Base-by-base conservation (phyloP, 75 land plant genomes). In the Selaginella tamariscina region DNA sequence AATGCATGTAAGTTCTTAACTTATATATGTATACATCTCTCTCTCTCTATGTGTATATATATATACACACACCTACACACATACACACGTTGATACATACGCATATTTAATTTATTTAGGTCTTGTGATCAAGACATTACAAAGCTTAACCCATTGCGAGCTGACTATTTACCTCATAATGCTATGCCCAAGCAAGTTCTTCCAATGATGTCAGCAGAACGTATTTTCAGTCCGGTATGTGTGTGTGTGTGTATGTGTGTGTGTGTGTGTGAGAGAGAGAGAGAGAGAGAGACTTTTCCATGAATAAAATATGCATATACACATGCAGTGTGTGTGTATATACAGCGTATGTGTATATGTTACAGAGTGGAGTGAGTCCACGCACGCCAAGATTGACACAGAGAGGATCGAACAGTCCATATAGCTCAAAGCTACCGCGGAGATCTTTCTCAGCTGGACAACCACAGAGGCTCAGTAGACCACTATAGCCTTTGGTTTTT, bases 181-280 rank as follows among this genome's bases (percentile, higher is more conserved):
- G 56, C 56, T 23, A 77, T 77, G 79, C 79, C 79, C 9, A 44
- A 68, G 29, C 76, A 74, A 32, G 56, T 64, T 26, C 66, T 73
- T 49, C 69, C 79, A 0, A 77, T 77, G 79, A 66, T 77, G 27
- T 69, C 79, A 32, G 79, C 79, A 24, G 72, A 73, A 28, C 71
- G 79, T 2, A 72, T 77, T 31, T 76, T 71, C 15, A 39, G 11
- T 39, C 49, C 49, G 11, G 49, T 39, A 39, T 5, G 49, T 5
- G 15, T 39, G 5, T 39, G 49, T 39, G 49, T 15, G 49, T n/a
- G n/a, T n/a, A n/a, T n/a, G n/a, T n/a, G n/a, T n/a, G n/a, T n/a
- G n/a, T n/a, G n/a, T n/a, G n/a, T n/a, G n/a, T n/a, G n/a, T n/a
- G n/a, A n/a, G n/a, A n/a, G n/a, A n/a, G n/a, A n/a, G n/a, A n/a